Conservation (phyloP, 2,329 filamentous ascomycete species). For the Botrytis fabae region DNA sequence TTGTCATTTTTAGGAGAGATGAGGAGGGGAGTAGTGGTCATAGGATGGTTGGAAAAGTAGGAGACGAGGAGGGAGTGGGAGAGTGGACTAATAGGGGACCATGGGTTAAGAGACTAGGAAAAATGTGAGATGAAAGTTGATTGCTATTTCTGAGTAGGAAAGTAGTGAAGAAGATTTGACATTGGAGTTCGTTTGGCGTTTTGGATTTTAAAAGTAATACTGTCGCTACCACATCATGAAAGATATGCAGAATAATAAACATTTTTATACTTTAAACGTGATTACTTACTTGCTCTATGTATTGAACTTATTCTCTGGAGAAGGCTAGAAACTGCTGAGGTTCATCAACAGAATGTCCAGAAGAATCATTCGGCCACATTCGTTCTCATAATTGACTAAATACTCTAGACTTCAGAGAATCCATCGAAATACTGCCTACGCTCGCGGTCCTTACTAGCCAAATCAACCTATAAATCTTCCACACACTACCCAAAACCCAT, state of each 20-base stretch:
- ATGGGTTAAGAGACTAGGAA: neutral
- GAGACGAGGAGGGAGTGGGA: neutral
- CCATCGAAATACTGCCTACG: neutral
- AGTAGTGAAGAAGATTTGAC: neutral
- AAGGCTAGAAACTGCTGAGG: too few species aligned
- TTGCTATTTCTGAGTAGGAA: neutral
- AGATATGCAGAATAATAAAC: neutral
- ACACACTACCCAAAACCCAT: neutral
- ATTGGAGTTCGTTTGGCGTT: neutral
- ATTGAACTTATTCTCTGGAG: neutral
- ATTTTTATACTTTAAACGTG: neutral
- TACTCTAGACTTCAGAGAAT: neutral
- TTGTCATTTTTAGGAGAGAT: neutral
- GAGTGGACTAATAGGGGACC: constrained; percentile 16
- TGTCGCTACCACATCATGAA: neutral
- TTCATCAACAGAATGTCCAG: neutral
- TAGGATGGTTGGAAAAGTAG: neutral
- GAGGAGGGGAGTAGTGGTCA: neutral
- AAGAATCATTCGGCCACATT: neutral
- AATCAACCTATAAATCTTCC: neutral
- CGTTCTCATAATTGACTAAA: neutral
- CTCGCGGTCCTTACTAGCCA: too few species aligned
- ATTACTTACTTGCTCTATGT: neutral
- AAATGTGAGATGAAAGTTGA: neutral
- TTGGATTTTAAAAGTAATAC: neutral